Conservation (phyloP, 225 moss, liverwort and hornwort genomes). For the Marchantia polymorpha region DNA sequence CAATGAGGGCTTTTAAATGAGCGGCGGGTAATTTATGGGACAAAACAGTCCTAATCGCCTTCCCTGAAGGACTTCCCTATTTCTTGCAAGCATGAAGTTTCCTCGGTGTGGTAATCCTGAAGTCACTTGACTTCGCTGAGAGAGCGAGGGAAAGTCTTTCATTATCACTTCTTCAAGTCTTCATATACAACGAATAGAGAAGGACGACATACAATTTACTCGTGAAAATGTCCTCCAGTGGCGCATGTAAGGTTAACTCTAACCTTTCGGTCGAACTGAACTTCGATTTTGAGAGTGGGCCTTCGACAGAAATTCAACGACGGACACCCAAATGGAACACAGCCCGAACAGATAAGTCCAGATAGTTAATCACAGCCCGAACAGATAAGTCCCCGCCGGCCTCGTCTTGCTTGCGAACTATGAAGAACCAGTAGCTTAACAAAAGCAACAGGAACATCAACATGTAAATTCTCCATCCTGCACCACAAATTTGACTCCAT, state of each 20-base stretch:
- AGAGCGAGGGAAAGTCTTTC: not conserved
- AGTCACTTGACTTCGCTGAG: not conserved
- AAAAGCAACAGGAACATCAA: constrained; percentile 30
- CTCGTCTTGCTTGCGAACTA: constrained; percentile 15
- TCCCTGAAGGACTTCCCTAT: not conserved
- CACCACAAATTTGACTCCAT: not conserved
- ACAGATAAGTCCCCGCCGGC: constrained; percentile 22
- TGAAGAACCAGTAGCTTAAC: constrained; percentile 28
- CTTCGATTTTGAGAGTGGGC: not conserved
- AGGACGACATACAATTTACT: not conserved
- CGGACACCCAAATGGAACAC: constrained; percentile 20
- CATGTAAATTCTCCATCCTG: constrained; percentile 32
- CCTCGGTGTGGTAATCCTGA: not conserved
- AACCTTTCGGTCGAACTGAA: not conserved
- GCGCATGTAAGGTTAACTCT: not conserved
- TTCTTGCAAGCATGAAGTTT: not conserved
- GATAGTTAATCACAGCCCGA: constrained; percentile 16
- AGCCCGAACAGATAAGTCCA: constrained; percentile 22
- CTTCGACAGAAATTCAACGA: not conserved
- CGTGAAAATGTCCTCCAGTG: not conserved
- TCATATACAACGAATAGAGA: not conserved
- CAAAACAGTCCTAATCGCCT: not conserved
- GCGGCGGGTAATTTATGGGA: not conserved
- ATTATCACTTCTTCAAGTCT: not conserved
- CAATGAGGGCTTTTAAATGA: not conserved